phyloP scores from a whole-genome alignment of 1,284 basidiomycete genomes.

The Neolentinus lepideus region DNA sequence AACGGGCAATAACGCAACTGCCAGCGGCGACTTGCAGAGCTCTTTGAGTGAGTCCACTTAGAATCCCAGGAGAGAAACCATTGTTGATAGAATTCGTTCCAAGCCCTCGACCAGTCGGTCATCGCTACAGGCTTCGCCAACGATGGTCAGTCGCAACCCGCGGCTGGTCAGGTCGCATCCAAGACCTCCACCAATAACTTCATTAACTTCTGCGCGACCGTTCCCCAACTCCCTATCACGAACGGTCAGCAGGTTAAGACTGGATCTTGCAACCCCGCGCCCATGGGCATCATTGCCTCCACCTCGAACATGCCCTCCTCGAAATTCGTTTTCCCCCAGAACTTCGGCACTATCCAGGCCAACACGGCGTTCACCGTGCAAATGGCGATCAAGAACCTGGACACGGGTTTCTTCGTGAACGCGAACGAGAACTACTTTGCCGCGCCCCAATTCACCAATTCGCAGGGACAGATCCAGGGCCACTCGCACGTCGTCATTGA shows the following conservation, averaged over 20 bases:
- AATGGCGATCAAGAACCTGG: conserved; percentile 35
- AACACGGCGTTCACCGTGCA: conserved; percentile 42
- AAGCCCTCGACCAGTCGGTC: conserved; percentile 47
- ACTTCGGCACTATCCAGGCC: conserved; percentile 36
- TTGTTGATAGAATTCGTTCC: background rate
- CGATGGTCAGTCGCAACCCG: conserved; percentile 37
- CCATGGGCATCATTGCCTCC: conserved; percentile 37
- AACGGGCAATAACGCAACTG: conserved; percentile 9
- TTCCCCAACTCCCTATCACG: conserved; percentile 29
- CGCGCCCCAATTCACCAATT: conserved; percentile 38
- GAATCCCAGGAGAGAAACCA: background rate
- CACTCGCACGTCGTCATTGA: conserved; percentile 59
- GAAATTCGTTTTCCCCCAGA: conserved; percentile 42
- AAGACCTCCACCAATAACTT: conserved; percentile 65
- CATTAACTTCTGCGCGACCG: conserved; percentile 41
- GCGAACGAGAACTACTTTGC: conserved; percentile 41
- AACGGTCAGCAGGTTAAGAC: conserved; percentile 36
- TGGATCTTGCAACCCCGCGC: conserved; percentile 33
- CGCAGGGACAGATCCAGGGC: conserved; percentile 35
- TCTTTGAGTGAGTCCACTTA: conserved; percentile 24
- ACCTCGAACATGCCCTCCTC: conserved; percentile 36
- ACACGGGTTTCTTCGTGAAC: conserved; percentile 48
- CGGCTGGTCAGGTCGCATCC: conserved; percentile 48
- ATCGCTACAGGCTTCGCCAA: conserved; percentile 46
- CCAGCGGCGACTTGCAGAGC: conserved; percentile 21